Evolutionary conservation across 169 alveolate genomes (phyloP), one percentile per base, ranked within the genome.

Genomic region (Eimeria brunetti): DNA sequence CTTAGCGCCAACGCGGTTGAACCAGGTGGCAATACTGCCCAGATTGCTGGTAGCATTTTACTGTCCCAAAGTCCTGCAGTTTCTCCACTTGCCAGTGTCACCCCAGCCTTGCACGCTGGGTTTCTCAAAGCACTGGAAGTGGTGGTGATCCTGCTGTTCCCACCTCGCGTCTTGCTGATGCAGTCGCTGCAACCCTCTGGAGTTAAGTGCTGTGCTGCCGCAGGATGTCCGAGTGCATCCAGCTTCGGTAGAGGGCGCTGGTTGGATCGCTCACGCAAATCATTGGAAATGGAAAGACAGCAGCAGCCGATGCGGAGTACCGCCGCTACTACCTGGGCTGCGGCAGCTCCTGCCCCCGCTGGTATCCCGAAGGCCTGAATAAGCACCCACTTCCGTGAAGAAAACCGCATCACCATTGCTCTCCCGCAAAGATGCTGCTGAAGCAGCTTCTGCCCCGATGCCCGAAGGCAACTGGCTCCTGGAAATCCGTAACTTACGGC

Each of bases 331-430:
- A 56, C 76, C 76, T 83, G 90, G 38, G 90, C 90, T 30, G 90
- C 90, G 11, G 90, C 71, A 56, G 90, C 90, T 18, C 90, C 90
- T 56, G 90, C 90, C 67, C 76, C 90, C 51, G 90, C 51, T 41
- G 90, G 76, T 83, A 83, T 60, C 46, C 90, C 90, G 18, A 51
- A 33, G 30, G 16, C 90, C 90, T 83, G 90, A 83, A 83, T 12
- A 11, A 4, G 12, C 69, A 51, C 27, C n/a, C 62, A 44, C 62
- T 0, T 62, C 18, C 27, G 30, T 51, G 14, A 51, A 11, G 36
- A 14, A 5, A 12, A 75, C 38, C 85, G 20, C 9, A 75, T 38
- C 53, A 44, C 12, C 2, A 41, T 18, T 67, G 78, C 9, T 33
- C 14, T 30, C 5, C 2, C 44, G 51, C 80, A 69, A 36, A 36